phyloP scores from a whole-genome alignment of 345 rosid species.

The Rubroshorea leprosula region DNA sequence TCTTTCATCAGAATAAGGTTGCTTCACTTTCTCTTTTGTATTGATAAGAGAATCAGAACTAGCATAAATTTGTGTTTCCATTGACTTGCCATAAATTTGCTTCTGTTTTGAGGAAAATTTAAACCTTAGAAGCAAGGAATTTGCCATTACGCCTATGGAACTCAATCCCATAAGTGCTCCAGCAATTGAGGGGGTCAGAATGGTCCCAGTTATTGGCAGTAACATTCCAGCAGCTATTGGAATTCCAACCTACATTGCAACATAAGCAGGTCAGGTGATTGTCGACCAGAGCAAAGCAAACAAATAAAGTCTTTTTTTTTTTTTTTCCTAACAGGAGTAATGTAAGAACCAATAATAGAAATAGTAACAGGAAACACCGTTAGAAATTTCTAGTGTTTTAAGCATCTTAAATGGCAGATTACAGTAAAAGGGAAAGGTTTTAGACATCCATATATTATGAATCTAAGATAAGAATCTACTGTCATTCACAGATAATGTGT shows the following conservation, averaged over 20 bases:
- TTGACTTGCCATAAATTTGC: slow-evolving; percentile 15
- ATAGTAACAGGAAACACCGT: too few species aligned
- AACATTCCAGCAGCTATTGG: slow-evolving; percentile 83
- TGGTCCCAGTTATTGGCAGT: slow-evolving; percentile 77
- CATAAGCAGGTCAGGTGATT: not conserved
- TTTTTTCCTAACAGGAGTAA: too few species aligned
- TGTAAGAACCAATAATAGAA: too few species aligned
- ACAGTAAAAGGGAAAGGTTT: too few species aligned
- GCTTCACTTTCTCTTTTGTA: slow-evolving; percentile 7
- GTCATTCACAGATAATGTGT: too few species aligned
- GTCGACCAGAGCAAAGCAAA: not conserved
- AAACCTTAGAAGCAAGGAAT: slow-evolving; percentile 70
- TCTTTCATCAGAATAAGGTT: not conserved
- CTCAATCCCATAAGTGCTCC: slow-evolving; percentile 98
- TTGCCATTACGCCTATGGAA: slow-evolving; percentile 89
- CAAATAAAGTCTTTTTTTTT: too few species aligned
- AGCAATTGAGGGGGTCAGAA: slow-evolving; percentile 90
- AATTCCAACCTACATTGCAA: slow-evolving; percentile 56
- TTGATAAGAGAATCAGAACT: not conserved
- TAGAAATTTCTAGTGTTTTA: too few species aligned
- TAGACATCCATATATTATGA: too few species aligned
- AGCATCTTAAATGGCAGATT: too few species aligned
- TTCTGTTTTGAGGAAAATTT: slow-evolving; percentile 47
- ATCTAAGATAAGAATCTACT: too few species aligned
- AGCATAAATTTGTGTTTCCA: slow-evolving; percentile 11